Evolutionary conservation across 441 rosid genomes (phyloP).

Genomic region (Adansonia rubrostipa): DNA sequence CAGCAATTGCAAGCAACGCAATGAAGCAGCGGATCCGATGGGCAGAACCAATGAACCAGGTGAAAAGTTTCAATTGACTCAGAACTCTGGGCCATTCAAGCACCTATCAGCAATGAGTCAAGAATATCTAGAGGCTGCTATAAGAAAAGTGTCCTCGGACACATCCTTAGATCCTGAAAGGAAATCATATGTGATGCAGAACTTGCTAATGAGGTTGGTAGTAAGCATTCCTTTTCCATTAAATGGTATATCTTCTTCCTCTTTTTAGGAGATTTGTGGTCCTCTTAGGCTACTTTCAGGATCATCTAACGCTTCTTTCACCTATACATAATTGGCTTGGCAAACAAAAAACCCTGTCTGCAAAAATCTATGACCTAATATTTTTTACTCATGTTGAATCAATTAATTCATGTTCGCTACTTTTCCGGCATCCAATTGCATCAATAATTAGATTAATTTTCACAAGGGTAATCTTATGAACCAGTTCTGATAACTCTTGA

Average conservation of each 20-base stretch:
- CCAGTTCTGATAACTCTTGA: not conserved
- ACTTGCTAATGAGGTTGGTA: conserved; percentile 77
- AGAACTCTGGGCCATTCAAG: conserved; percentile 42
- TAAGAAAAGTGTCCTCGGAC: conserved; percentile 73
- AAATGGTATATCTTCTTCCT: not conserved
- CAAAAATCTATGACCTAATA: not conserved
- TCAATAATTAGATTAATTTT: not conserved
- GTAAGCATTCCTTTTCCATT: conserved; percentile 19
- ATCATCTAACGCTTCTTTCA: not conserved
- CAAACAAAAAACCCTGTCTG: not conserved
- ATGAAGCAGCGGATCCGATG: conserved; percentile 34
- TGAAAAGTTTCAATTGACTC: conserved; percentile 35
- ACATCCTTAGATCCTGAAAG: conserved; percentile 67
- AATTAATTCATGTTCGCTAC: not conserved
- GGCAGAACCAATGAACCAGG: conserved; percentile 27
- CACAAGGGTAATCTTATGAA: not conserved
- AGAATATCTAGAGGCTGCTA: conserved; percentile 63
- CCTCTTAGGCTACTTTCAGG: not conserved
- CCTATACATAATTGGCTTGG: not conserved
- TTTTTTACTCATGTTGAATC: not conserved
- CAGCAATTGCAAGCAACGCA: conserved; percentile 36
- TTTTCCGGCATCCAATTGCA: not conserved
- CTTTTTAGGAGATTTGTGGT: conserved; percentile 6
- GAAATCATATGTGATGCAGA: conserved; percentile 71
- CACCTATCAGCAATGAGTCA: conserved; percentile 50